phyloP scores from a whole-genome alignment of 2,329 filamentous ascomycete genomes.

The Aspergillus sclerotialis region DNA sequence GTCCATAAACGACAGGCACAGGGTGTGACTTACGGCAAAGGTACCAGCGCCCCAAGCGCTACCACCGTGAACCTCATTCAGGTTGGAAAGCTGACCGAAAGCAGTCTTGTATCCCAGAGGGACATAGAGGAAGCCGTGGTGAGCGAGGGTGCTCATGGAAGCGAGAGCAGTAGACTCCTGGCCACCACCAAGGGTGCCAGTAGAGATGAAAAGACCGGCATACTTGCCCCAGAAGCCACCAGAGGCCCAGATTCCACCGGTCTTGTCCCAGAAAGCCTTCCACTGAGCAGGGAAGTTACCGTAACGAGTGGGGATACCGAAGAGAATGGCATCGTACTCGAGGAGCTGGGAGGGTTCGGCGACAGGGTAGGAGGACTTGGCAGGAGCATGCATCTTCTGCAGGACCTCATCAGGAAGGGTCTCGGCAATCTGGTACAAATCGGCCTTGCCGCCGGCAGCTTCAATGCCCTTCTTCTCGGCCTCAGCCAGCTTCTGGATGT shows the following conservation, averaged over 20 bases:
- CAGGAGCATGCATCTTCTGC: constrained; percentile 80
- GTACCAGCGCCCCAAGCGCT: constrained; percentile 91
- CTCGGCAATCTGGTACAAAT: constrained; percentile 80
- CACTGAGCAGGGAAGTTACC: constrained; percentile 97
- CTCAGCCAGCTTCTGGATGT: constrained; percentile 75
- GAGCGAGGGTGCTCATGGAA: constrained; percentile 75
- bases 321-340: constrained; percentile 78
- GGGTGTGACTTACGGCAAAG: constrained; percentile 54
- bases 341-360: constrained; percentile 57
- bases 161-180: constrained; percentile 83
- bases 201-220: constrained; percentile 84
- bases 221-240: constrained; percentile 82
- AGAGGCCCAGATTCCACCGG: constrained; percentile 72
- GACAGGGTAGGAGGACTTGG: constrained; percentile 63
- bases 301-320: constrained; percentile 92
- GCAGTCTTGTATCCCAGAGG: constrained; percentile 83
- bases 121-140: constrained; percentile 96
- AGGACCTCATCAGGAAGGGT: constrained; percentile 81
- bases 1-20: not conserved
- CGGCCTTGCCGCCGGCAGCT: constrained; percentile 72
- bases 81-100: constrained; percentile 63
- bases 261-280: constrained; percentile 81
- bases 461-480: constrained; percentile 88
- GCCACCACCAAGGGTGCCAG: constrained; percentile 76
- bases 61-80: constrained; percentile 77